These are phyloP conservation scores for Lantana camara DNA, from an alignment of 257 asterid species.

Conservation along the genomic window DNA sequence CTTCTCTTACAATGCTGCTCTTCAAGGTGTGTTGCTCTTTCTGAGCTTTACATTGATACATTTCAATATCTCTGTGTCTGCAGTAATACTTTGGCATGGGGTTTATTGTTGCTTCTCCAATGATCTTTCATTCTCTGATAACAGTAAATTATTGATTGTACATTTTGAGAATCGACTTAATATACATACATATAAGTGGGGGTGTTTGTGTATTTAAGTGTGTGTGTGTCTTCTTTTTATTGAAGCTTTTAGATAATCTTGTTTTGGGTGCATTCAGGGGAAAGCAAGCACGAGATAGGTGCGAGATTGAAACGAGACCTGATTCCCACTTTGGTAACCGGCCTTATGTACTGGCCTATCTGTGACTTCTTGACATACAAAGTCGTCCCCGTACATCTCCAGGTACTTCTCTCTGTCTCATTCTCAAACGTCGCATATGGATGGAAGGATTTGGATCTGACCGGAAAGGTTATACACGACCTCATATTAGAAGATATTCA, in stretches of 20 bases:
- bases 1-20: slow-evolving; percentile 79
- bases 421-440: neutral
- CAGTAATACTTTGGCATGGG: neutral
- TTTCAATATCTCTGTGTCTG: neutral
- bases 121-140: neutral
- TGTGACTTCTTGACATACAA: slow-evolving; percentile 88
- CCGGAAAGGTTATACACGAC: no score
- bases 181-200: no score
- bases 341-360: slow-evolving; percentile 82
- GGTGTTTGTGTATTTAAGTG: no score
- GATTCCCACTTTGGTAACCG: slow-evolving; percentile 73
- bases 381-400: slow-evolving; percentile 78
- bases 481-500: no score
- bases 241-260: no score
- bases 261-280: slow-evolving; percentile 54
- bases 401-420: slow-evolving; percentile 47
- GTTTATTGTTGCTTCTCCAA: neutral
- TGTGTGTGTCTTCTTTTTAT: no score
- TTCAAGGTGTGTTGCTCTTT: slow-evolving; percentile 60
- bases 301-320: slow-evolving; percentile 83
- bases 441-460: no score
- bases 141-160: neutral
- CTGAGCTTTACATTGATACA: slow-evolving; percentile 16
- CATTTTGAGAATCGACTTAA: neutral
- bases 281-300: slow-evolving; percentile 53